Base-by-base conservation (phyloP, 192 early-diverging fungal species). In the Glomus cerebriforme region DNA sequence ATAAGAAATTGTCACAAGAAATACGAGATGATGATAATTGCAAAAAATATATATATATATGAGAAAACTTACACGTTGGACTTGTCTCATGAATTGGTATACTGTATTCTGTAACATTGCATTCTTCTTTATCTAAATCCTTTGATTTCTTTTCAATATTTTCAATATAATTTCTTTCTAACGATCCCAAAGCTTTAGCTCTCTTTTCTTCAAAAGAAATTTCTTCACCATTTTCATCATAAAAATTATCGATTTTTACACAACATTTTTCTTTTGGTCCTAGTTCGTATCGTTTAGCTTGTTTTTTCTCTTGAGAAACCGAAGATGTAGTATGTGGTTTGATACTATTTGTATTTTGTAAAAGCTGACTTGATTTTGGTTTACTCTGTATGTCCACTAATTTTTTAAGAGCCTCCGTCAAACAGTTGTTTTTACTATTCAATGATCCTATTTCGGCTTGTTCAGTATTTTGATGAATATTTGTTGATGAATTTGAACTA, bases 161-260 rank as follows among this genome's bases (percentile, higher is more conserved):
- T 54, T 54, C 47, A 54, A 1, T 43, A 13, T 24, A 37, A n/a
- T 32, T 76, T 24, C 7, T 35, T 37, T 19, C n/a, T 3, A 37
- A 3, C 7, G 2, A 60, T 9, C 39, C 59, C 29, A 49, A 49
- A 29, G 17, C 3, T 17, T 47, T 78, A 29, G 76, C 76, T 29
- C 64, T 19, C 19, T 67, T 43, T 24, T 78, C 76, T 78, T 78
- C 76, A 49, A 78, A 66, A n/a, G 39, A 78, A 64, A 67, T 31
- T 66, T 78, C 76, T 9, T 49, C 45, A 2, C 45, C 73, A 66
- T 66, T 34, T 26, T 31, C 59, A 39, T 12, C 34, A 34, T 78
- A 78, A 32, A 78, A 31, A 26, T 10, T 29, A 66, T 67, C 26
- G 27, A 78, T n/a, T 34, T 78, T 43, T 47, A 67, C 43, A 17